Conservation (phyloP, 1,284 basidiomycete species). For the Ustilago nuda region DNA sequence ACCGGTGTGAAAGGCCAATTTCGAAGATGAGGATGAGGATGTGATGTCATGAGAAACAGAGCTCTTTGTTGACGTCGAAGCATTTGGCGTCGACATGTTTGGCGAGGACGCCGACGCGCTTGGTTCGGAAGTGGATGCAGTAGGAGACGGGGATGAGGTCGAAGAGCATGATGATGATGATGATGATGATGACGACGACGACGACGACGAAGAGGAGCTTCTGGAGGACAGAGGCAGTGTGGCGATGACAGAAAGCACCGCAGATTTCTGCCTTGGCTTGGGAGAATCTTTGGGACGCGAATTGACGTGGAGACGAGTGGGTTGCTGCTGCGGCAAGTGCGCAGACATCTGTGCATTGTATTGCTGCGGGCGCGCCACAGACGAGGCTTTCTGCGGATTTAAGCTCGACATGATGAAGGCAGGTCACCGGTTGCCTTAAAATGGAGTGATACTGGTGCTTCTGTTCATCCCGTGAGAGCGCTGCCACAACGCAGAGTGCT, state of each 20-base stretch:
- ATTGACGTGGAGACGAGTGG: conserved; percentile 1
- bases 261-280: neutral
- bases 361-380: conserved; percentile 4
- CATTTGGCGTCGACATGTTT: neutral
- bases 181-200: neutral
- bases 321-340: conserved; percentile 14
- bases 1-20: neutral
- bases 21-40: neutral
- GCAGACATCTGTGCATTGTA: conserved; percentile 7
- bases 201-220: neutral
- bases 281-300: conserved; percentile 11
- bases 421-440: no score
- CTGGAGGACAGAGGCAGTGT: conserved; percentile 4
- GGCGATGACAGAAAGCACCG: conserved; percentile 10
- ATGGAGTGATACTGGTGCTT: no score
- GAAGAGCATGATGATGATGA: neutral
- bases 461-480: no score
- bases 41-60: neutral
- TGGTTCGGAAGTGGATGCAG: neutral
- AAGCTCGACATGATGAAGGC: neutral
- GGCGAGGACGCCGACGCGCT: neutral
- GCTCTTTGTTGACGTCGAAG: neutral
- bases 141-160: neutral
- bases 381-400: neutral
- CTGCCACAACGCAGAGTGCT: no score